Percentiles rank a stretch among this genome's conserved stretches.
phyloP scores from a whole-genome alignment of 2,329 filamentous ascomycete genomes.

The Epichloe uncinata region DNA sequence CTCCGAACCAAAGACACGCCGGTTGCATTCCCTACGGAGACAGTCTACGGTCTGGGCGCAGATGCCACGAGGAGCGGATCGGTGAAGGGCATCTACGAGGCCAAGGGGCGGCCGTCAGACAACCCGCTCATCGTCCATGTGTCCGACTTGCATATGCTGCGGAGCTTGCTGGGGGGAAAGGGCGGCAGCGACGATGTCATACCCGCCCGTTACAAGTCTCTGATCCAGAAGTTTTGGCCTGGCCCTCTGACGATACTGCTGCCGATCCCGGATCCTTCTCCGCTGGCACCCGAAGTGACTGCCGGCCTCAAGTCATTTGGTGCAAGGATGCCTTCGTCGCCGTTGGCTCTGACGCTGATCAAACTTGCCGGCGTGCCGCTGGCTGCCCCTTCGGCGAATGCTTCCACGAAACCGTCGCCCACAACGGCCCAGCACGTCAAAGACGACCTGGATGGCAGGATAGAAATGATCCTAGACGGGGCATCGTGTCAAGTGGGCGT shows the following conservation, averaged over 20 bases:
- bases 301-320: conserved; percentile 76
- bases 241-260: conserved; percentile 86
- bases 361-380: conserved; percentile 63
- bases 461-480: conserved; percentile 80
- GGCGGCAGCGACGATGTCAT: conserved; percentile 33
- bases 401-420: conserved; percentile 82
- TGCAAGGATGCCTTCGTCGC: conserved; percentile 73
- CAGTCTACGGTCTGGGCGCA: conserved; percentile 92
- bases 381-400: conserved; percentile 88
- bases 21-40: conserved; percentile 94
- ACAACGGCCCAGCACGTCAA: conserved; percentile 82
- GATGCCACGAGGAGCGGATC: conserved; percentile 78
- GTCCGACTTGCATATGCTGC: conserved; percentile 65
- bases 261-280: conserved; percentile 53
- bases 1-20: conserved; percentile 56
- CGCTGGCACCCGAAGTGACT: conserved; percentile 82
- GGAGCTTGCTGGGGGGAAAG: conserved; percentile 37
- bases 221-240: conserved; percentile 84
- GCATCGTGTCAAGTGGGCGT: conserved; percentile 80
- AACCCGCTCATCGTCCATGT: conserved; percentile 94
- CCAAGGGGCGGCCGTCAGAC: conserved; percentile 81
- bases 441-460: conserved; percentile 69
- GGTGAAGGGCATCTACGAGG: conserved; percentile 82
- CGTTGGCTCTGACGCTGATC: conserved; percentile 81
- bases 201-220: conserved; percentile 60